These are phyloP conservation scores for Saksenaea vasiformis DNA, from an alignment of 371 early-diverging fungal genomes.

Conservation along the genomic window DNA sequence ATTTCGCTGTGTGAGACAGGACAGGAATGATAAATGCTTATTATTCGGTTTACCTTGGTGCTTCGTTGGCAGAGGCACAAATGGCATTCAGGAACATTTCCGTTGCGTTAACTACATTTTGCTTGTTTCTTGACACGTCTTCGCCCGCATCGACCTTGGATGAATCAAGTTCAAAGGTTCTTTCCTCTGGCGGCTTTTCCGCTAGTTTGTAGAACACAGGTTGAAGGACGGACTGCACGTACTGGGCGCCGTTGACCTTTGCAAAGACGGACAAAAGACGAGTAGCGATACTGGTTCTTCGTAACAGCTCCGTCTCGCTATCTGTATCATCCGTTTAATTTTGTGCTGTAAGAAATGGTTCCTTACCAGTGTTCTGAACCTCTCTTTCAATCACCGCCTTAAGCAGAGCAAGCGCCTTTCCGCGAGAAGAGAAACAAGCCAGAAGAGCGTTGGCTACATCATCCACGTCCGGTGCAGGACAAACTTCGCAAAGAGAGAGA, in stretches of 20 bases:
- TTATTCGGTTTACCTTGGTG: constrained; percentile 53
- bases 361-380: constrained; percentile 69
- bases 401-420: constrained; percentile 66
- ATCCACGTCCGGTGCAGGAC: constrained; percentile 82
- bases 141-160: constrained; percentile 64
- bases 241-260: constrained; percentile 75
- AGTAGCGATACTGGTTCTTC: constrained; percentile 88
- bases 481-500: constrained; percentile 79
- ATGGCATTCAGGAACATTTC: constrained; percentile 80
- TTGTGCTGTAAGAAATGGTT: not conserved
- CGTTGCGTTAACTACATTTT: constrained; percentile 75
- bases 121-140: constrained; percentile 64
- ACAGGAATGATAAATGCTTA: too few species aligned
- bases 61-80: constrained; percentile 59
- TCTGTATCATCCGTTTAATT: constrained; percentile 36
- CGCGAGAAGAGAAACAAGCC: constrained; percentile 74
- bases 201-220: constrained; percentile 67
- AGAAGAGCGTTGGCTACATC: constrained; percentile 74
- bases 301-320: constrained; percentile 82
- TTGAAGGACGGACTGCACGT: constrained; percentile 73
- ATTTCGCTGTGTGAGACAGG: too few species aligned
- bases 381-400: constrained; percentile 80
- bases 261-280: constrained; percentile 81
- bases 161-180: constrained; percentile 80
- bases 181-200: constrained; percentile 39